A percentile compares a stretch with the other conserved stretches of the same genome.
These are phyloP conservation scores for Eucalyptus pumila DNA, from an alignment of 345 rosid genomes.

Conservation along the genomic window DNA sequence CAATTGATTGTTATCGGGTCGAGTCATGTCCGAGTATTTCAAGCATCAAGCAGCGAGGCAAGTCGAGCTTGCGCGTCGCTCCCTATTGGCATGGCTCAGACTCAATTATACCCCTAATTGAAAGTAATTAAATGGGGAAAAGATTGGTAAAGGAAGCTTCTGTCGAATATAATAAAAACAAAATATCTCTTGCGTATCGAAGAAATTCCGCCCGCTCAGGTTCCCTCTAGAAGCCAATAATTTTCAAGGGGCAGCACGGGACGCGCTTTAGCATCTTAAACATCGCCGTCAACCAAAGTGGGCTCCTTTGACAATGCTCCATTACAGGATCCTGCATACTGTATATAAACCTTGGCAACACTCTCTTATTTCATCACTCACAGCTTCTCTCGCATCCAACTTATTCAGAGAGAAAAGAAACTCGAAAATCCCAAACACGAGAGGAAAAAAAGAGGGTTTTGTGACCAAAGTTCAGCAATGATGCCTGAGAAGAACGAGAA, in stretches of 20 bases:
- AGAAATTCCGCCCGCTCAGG: neutral
- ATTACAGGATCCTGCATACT: neutral
- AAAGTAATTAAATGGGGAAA: neutral
- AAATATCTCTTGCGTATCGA: neutral
- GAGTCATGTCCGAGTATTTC: neutral
- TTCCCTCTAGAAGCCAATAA: neutral
- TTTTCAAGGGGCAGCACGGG: neutral
- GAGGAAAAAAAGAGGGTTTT: neutral
- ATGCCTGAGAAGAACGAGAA: neutral
- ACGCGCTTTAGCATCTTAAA: neutral
- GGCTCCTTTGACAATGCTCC: neutral
- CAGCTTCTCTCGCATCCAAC: neutral
- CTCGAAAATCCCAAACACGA: neutral
- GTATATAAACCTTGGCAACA: neutral
- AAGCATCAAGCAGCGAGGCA: neutral
- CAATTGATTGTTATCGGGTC: neutral
- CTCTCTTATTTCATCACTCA: neutral
- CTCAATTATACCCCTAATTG: neutral
- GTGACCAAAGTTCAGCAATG: neutral
- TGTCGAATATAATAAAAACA: neutral
- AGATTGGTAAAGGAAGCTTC: neutral
- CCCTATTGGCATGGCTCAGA: neutral
- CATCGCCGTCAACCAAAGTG: neutral
- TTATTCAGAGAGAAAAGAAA: neutral
- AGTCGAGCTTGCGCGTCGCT: neutral